Evolutionary conservation across 139 green algal genomes (phyloP), one percentile per base, ranked within the genome.

Genomic region (Klebsormidium nitens): DNA sequence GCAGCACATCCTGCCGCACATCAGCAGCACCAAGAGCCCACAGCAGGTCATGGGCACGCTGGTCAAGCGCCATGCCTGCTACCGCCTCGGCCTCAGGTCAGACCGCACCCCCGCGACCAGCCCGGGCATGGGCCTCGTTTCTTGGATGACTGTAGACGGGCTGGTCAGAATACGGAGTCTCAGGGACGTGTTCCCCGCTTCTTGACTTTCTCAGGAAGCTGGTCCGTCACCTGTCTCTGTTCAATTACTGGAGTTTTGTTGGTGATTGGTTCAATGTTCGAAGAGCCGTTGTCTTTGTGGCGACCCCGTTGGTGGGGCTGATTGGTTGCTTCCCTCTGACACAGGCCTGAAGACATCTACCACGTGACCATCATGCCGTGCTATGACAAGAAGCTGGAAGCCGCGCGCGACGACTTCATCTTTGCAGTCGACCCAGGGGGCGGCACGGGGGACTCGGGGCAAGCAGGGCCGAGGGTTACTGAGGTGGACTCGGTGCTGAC

Each of bases 341-440:
- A 23, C 31, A 81, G 34, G 4, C 81, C 84, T 2, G 49, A 36
- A 0, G 8, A 58, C 0, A 60, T 97, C 1, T 96, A 91, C 76
- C 94, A 98, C 77, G 88, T 83, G n/a, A 79, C 83, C 11, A 74
- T 99, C 5, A 97, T 97, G 91, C 93, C 94, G 0, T 99, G 94
- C 83, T 97, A 94, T 78, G 94, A 99, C 82, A 99, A 99, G 81
- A 99, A 99, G 89, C 85, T 99, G 29, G 94, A 99, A 80, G 95
- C 91, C 3, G 84, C 88, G n/a, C 58, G 79, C 5, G 75, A 80
- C 31, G 79, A 85, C 34, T 82, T 85, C 56, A 34, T 69, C 29
- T 52, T 76, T 2, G 59, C 6, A 2, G 29, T 14, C 28, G 57
- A 61, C 5, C 28, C 1, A 32, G 28, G 28, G 6, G 47, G 34